Evolutionary conservation across 202 grass and related monocot genomes (phyloP), one percentile per base, ranked within the genome.

Genomic region (Carex arenaria): DNA sequence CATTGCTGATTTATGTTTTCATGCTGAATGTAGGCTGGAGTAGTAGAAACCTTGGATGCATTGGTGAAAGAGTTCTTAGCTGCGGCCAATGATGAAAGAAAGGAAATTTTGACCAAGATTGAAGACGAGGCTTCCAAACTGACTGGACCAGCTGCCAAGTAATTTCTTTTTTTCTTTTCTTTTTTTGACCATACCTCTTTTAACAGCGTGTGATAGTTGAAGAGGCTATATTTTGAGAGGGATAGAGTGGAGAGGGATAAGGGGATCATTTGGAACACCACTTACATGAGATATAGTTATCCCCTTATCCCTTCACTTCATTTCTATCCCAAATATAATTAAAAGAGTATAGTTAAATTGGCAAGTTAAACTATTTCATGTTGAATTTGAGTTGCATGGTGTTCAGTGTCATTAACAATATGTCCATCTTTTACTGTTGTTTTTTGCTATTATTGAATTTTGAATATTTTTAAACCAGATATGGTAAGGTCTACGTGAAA

Each of bases 101-200:
- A 98, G 81, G 85, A 91, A 89, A 64, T 89, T 79, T 82, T 98
- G 20, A 80, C 89, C 65, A 92, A 89, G 85, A 90, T 98, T 61
- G 92, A 93, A 90, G 90, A 93, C 10, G 91, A 95, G 87, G 89
- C 83, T 86, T 89, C 87, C 14, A 98, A 98, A 84, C 86, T 98
- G 23, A 95, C 79, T 72, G 95, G 91, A 62, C 72, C 93, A 84
- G 84, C 95, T 90, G 87, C 89, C 28, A 98, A 85, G 95, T 98
- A 93, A 69, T 83, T 61, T 45, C 45, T 76, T 69, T 18, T 15
- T 18, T 18, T 45, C 28, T 57, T 20, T 71, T 45, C 28, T 57
- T 20, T 71, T 54, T 84, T 7, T 78, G 57, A 78, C 18, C 52
- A 68, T 23, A 34, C 7, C 45, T 43, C 2, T 12, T n/a, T 30